Evolutionary conservation across 1,284 basidiomycete genomes (phyloP), one percentile per base, ranked within the genome.

Genomic region (Rhizoctonia solani): DNA sequence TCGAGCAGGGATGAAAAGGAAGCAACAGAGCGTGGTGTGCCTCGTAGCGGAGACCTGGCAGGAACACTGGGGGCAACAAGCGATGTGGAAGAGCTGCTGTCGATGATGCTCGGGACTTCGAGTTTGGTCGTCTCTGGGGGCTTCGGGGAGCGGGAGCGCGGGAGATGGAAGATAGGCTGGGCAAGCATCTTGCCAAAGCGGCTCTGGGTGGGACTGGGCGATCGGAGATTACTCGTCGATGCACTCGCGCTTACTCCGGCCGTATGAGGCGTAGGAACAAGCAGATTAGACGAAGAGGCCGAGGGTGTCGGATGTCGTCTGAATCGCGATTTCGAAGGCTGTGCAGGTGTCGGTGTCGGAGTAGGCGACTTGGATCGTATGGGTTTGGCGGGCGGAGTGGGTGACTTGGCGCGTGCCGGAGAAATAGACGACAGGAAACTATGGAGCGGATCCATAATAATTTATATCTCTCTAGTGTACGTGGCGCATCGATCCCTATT

Each of bases 1-100:
- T 58, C 29, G 16, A 58, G 23, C 42, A 58, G 30, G 4, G 55
- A 58, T 25, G 55, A 30, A 47, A 58, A 58, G 41, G 41, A 46
- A 41, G 23, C 55, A n/a, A 61, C 58, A 27, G 58, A 50, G 30
- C 58, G 58, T 19, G 58, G 58, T 25, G 58, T 50, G 58, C 58
- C 58, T 37, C 58, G 58, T 16, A 61, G 46, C 9, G 58, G 58
- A 3, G 44, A 49, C n/a, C 58, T 44, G 3, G 58, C 58, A 14
- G 58, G 58, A 19, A 61, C 58, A 21, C 46, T 50, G 9, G 58
- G 58, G 5, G 58, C 58, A 11, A 25, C 39, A 2, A 6, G 14
- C 4, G 54, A 37, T 3, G n/a, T n/a, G n/a, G n/a, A n/a, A n/a
- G n/a, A n/a, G n/a, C n/a, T n/a, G n/a, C n/a, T n/a, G n/a, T n/a